Conservation (phyloP, 805 yeast genomes). For the Yarrowia bubula region DNA sequence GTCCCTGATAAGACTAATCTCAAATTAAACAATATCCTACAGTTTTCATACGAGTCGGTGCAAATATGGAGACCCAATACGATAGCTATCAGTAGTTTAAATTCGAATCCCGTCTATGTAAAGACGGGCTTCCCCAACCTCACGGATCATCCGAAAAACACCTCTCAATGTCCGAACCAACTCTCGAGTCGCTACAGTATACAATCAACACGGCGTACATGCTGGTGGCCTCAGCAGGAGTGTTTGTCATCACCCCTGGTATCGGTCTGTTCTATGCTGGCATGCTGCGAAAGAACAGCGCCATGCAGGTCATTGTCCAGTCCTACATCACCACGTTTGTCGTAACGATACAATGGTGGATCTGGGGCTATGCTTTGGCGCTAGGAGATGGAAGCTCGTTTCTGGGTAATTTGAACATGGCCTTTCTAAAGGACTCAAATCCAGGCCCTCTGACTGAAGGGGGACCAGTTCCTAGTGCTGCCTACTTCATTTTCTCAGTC, state of each 20-base stretch:
- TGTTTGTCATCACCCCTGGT: constrained; percentile 96
- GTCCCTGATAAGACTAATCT: constrained; percentile 12
- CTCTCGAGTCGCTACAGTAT: background rate
- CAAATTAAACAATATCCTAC: background rate
- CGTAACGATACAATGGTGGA: constrained; percentile 92
- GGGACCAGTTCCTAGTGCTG: constrained; percentile 6
- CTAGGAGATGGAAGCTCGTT: constrained; percentile 84
- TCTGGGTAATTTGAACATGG: constrained; percentile 40
- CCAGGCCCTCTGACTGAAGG: background rate
- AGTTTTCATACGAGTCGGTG: background rate
- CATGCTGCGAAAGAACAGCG: constrained; percentile 89
- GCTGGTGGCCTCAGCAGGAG: constrained; percentile 49
- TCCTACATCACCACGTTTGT: constrained; percentile 83
- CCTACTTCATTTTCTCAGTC: constrained; percentile 1
- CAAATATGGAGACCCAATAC: background rate
- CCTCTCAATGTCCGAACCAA: constrained; percentile 4
- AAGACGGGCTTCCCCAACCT: background rate
- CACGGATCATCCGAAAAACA: background rate
- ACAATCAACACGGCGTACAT: constrained; percentile 71
- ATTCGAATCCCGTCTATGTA: background rate
- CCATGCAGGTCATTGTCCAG: constrained; percentile 89
- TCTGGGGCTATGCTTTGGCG: constrained; percentile 94
- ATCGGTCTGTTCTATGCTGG: constrained; percentile 92
- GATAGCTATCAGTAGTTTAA: background rate
- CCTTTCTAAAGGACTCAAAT: background rate